Conservation (phyloP, 106 monocot genomes). For the Dioscorea zingiberensis region DNA sequence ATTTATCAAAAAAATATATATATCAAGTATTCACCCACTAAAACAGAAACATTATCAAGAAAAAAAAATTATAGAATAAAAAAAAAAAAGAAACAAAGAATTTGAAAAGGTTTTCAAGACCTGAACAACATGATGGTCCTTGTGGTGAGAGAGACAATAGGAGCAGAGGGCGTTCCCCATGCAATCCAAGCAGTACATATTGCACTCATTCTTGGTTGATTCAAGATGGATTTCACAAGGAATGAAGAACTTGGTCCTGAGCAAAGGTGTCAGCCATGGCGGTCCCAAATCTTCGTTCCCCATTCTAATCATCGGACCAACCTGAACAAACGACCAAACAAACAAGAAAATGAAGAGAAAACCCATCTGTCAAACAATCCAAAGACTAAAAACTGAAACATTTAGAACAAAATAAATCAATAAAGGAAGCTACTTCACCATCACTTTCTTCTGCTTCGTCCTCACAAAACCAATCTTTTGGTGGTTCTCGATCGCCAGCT, state of each 20-base stretch:
- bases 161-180: conserved; percentile 73
- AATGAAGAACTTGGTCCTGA: conserved; percentile 71
- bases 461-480: conserved; percentile 25
- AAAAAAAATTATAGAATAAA: no score
- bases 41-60: not conserved
- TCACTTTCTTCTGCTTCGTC: conserved; percentile 55
- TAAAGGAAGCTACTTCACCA: conserved; percentile 22
- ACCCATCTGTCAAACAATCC: not conserved
- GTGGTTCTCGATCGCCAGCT: conserved; percentile 59
- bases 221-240: conserved; percentile 56
- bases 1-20: not conserved
- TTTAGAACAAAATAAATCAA: not conserved
- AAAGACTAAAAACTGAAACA: not conserved
- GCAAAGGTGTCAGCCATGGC: conserved; percentile 79
- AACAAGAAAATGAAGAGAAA: not conserved
- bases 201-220: conserved; percentile 89
- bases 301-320: conserved; percentile 50
- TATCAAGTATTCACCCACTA: no score
- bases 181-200: conserved; percentile 88
- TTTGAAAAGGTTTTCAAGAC: conserved; percentile 12
- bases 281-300: conserved; percentile 50
- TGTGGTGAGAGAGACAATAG: conserved; percentile 73
- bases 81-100: no score
- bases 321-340: conserved; percentile 8
- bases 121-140: conserved; percentile 83